Evolutionary conservation across 208 protist genomes (phyloP), one percentile per base, ranked within the genome.

Genomic region (Wallacemonas sp.): DNA sequence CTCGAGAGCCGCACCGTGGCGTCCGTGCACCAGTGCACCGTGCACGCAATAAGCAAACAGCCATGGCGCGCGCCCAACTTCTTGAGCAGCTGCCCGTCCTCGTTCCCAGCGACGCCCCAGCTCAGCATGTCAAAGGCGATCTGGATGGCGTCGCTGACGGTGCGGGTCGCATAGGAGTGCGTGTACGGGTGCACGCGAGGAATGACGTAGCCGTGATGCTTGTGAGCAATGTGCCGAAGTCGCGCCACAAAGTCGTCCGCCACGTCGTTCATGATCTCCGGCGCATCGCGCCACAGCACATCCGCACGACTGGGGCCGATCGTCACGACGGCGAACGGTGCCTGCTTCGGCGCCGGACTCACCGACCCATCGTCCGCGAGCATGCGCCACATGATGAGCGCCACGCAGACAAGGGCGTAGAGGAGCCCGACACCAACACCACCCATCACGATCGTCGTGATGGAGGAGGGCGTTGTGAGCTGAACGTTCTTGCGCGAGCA

Each of bases 21-120:
- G 46, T 78, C 65, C 19, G 47, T 72, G 48, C 82, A 88, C 82
- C 82, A 88, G 70, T 88, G 77, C 8, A 84, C 72, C 17, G 78
- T 62, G 55, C 71, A 81, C 9, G 82, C 67, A 57, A 88, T 29
- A 44, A 66, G 29, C 29, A 82, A 29, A 6, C 30, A 16, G 23
- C 80, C 80, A 55, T 78, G 64, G 3, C 19, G 5, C 11, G 61
- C 66, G 14, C 75, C 80, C 19, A 84, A 55, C 23, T 62, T 57
- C 9, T 68, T 32, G 39, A 19, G 27, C 36, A 84, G 62, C 19
- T 61, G 33, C n/a, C 17, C 66, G 67, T 88, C 82, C 27, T 85
- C 56, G 19, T 58, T 55, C 12, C 72, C 56, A 14, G 29, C 30
- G 38, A 75, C 68, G 16, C 76, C 54, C 47, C 72, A 58, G 36